phyloP scores from a whole-genome alignment of 129 eudicot species.

The Solidago caesia region DNA sequence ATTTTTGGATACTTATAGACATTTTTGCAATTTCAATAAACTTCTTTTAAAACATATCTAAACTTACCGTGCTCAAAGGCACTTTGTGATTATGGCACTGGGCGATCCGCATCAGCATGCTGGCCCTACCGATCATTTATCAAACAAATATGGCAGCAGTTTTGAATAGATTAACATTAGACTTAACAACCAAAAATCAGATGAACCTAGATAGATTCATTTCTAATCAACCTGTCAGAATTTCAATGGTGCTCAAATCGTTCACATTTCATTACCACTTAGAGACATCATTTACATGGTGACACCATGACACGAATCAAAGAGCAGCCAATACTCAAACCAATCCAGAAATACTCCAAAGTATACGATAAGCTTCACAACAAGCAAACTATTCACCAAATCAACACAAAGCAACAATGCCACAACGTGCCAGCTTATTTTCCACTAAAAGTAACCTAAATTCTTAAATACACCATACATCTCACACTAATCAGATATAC shows the following conservation, averaged over 20 bases:
- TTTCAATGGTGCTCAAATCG: background rate
- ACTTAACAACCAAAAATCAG: constrained; percentile 2
- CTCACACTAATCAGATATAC: background rate
- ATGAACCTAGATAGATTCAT: background rate
- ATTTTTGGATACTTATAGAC: too few relatives aligned
- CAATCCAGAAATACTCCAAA: background rate
- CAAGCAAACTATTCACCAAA: background rate
- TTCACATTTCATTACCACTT: constrained; percentile 7
- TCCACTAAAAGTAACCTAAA: constrained; percentile 1
- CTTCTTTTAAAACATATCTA: too few relatives aligned
- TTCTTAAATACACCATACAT: constrained; percentile 2
- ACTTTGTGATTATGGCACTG: too few relatives aligned
- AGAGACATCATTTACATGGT: background rate
- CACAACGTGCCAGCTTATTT: background rate
- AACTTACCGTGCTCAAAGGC: too few relatives aligned
- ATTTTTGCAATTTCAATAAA: too few relatives aligned
- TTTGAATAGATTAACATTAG: background rate
- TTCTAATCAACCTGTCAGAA: background rate
- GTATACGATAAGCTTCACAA: background rate
- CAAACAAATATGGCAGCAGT: background rate
- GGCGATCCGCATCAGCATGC: too few relatives aligned
- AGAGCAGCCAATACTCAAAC: background rate
- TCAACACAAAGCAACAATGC: background rate
- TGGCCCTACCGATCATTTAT: background rate
- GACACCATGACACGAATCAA: background rate